Evolutionary conservation across 169 alveolate genomes (phyloP).

Genomic region (Fabrea salina): DNA sequence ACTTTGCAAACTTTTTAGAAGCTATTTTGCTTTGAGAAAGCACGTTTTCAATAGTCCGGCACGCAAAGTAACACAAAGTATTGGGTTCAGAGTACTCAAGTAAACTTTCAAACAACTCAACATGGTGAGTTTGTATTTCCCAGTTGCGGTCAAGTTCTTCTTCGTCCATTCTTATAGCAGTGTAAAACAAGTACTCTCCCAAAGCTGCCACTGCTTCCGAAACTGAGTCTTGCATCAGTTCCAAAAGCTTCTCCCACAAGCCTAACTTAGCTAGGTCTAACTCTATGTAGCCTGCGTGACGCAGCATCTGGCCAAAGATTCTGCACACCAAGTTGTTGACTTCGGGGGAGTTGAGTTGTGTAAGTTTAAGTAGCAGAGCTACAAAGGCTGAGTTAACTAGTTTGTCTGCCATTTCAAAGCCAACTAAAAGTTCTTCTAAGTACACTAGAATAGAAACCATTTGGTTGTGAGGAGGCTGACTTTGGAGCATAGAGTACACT

Average conservation of each 20-base stretch:
- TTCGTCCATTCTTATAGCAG: slow-evolving; percentile 86
- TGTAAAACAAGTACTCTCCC: slow-evolving; percentile 88
- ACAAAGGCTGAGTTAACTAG: slow-evolving; percentile 76
- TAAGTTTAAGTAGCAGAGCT: slow-evolving; percentile 60
- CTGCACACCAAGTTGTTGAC: slow-evolving; percentile 66
- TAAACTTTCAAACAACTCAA: slow-evolving; percentile 49
- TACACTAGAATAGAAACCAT: slow-evolving; percentile 73
- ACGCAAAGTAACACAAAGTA: slow-evolving; percentile 72
- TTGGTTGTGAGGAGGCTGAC: slow-evolving; percentile 47
- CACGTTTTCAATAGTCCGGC: slow-evolving; percentile 83
- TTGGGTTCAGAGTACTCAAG: slow-evolving; percentile 66
- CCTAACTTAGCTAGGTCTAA: slow-evolving; percentile 74
- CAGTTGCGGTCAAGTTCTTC: slow-evolving; percentile 76
- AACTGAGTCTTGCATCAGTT: slow-evolving; percentile 64
- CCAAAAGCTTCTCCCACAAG: slow-evolving; percentile 62
- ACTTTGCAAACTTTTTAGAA: slow-evolving; percentile 64
- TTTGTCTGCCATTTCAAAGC: slow-evolving; percentile 75
- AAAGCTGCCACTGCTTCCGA: slow-evolving; percentile 84
- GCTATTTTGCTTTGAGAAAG: slow-evolving; percentile 64
- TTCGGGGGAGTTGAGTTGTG: slow-evolving; percentile 55
- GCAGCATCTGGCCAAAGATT: slow-evolving; percentile 74
- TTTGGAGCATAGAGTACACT: slow-evolving; percentile 65
- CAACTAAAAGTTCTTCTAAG: slow-evolving; percentile 74
- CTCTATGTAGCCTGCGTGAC: slow-evolving; percentile 83
- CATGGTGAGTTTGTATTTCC: slow-evolving; percentile 60